A percentile compares a stretch with the other conserved stretches of the same genome.
These are phyloP conservation scores for Macrophomina tecta DNA, from an alignment of 2,329 filamentous ascomycete genomes.

Conservation along the genomic window DNA sequence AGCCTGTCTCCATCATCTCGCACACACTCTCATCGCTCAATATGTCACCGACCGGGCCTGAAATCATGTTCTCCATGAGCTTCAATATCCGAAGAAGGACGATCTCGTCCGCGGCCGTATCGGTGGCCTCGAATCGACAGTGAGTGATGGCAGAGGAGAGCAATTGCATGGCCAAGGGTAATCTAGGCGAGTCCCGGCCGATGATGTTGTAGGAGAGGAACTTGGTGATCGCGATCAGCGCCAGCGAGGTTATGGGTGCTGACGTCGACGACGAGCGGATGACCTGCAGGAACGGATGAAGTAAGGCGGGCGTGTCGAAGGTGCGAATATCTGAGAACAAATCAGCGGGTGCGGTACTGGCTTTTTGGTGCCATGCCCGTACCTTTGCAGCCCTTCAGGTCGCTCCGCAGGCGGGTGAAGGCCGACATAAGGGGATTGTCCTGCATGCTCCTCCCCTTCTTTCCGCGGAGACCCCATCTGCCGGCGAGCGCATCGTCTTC, in stretches of 20 bases:
- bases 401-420: slow-evolving; percentile 86
- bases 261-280: slow-evolving; percentile 96
- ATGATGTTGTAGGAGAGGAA: slow-evolving; percentile 96
- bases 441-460: slow-evolving; percentile 96
- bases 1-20: slow-evolving; percentile 98
- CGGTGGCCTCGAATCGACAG: slow-evolving; percentile 95
- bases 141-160: slow-evolving; percentile 95
- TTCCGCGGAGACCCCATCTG: slow-evolving; percentile 90
- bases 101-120: slow-evolving; percentile 92
- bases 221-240: slow-evolving; percentile 91
- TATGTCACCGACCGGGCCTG: slow-evolving; percentile 86
- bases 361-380: slow-evolving; percentile 32
- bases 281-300: slow-evolving; percentile 94
- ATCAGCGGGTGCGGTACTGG: slow-evolving; percentile 33
- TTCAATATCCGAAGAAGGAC: slow-evolving; percentile 93
- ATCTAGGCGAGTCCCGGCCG: slow-evolving; percentile 79
- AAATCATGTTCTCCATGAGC: slow-evolving; percentile 98
- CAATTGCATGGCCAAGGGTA: slow-evolving; percentile 90
- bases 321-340: slow-evolving; percentile 72
- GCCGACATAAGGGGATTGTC: slow-evolving; percentile 96
- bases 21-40: slow-evolving; percentile 98
- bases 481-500: slow-evolving; percentile 70
- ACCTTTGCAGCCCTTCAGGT: slow-evolving; percentile 86
- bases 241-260: slow-evolving; percentile 92
- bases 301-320: slow-evolving; percentile 87